Conservation (phyloP, 257 asterid genomes). For the Forsythia viridissima region DNA sequence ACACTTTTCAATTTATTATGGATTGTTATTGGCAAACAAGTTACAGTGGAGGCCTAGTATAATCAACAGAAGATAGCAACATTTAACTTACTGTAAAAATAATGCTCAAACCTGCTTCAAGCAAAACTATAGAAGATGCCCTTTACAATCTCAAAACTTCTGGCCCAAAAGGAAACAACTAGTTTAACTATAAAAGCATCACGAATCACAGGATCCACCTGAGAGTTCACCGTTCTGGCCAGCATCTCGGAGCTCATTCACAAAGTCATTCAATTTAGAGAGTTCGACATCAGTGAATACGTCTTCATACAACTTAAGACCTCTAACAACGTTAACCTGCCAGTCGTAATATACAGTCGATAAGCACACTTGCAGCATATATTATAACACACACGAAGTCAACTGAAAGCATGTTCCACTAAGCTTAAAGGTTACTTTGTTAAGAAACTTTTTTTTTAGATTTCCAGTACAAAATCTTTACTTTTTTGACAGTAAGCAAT, state of each 20-base stretch:
- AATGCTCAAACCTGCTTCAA: conserved; percentile 74
- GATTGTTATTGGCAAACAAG: conserved; percentile 13
- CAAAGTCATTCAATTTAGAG: conserved; percentile 77
- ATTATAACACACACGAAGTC: background rate
- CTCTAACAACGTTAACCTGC: conserved; percentile 94
- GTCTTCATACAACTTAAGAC: conserved; percentile 86
- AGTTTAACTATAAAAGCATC: conserved; percentile 79
- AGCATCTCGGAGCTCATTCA: conserved; percentile 83
- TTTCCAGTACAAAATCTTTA: background rate
- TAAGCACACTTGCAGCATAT: conserved; percentile 1
- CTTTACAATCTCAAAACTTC: conserved; percentile 79
- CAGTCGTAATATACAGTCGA: conserved; percentile 14
- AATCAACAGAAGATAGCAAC: conserved; percentile 26
- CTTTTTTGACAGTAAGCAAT: background rate
- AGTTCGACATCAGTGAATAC: conserved; percentile 74
- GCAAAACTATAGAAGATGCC: conserved; percentile 70
- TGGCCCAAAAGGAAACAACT: conserved; percentile 76
- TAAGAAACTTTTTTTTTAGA: too few species aligned
- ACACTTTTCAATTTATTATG: conserved; percentile 6
- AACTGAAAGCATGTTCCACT: background rate
- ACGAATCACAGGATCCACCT: conserved; percentile 94
- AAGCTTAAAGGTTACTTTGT: background rate
- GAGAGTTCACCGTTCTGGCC: conserved; percentile 98
- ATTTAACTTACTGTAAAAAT: conserved; percentile 39
- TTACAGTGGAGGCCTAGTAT: conserved; percentile 21